phyloP scores from a whole-genome alignment of 345 rosid genomes.

The Brassica nigra region DNA sequence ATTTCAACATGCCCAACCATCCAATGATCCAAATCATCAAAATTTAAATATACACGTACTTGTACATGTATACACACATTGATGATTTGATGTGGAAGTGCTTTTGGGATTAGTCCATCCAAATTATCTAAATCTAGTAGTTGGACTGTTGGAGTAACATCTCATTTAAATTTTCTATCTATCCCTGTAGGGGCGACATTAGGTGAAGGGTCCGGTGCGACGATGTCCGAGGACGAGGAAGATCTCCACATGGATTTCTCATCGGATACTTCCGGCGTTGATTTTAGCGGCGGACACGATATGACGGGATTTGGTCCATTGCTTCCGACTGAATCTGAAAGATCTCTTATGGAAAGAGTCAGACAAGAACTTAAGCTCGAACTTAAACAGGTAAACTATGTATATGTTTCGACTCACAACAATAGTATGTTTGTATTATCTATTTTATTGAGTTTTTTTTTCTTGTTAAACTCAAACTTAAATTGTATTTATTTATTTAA shows the following conservation, averaged over 20 bases:
- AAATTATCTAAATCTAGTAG: background rate
- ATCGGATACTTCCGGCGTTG: constrained; percentile 62
- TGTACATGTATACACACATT: background rate
- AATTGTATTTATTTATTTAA: constrained; percentile 22
- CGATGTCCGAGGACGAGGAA: constrained; percentile 98
- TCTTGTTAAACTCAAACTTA: too few species aligned
- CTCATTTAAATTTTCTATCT: background rate
- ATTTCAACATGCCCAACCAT: background rate
- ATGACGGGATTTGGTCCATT: constrained; percentile 93
- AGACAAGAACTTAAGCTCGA: constrained; percentile 95
- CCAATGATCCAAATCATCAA: background rate
- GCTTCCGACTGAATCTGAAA: constrained; percentile 92
- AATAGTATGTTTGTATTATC: background rate
- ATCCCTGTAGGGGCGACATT: constrained; percentile 56
- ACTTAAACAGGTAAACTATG: constrained; percentile 72
- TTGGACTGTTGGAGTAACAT: constrained; percentile 7
- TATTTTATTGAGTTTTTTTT: background rate
- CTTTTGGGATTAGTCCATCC: background rate
- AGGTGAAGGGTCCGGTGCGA: constrained; percentile 90
- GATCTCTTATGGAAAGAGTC: constrained; percentile 98
- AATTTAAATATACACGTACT: background rate
- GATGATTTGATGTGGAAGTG: background rate
- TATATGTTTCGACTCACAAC: background rate
- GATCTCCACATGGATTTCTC: constrained; percentile 86
- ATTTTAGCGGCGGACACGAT: constrained; percentile 52